Conservation (phyloP, 2,329 filamentous ascomycete genomes). For the Cryphonectria parasitica region DNA sequence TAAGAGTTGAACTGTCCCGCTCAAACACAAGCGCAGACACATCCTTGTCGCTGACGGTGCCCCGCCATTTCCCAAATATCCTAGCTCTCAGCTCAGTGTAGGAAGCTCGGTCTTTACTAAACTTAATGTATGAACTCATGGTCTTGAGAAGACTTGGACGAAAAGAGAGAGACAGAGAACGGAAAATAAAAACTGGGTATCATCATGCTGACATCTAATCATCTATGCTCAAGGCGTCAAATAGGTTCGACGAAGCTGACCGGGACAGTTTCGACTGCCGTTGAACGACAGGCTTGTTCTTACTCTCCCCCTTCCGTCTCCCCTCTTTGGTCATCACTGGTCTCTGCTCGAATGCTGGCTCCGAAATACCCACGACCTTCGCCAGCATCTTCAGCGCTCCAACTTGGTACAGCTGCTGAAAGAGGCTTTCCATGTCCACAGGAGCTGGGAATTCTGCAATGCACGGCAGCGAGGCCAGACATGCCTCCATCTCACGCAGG, state of each 20-base stretch:
- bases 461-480: conserved; percentile 23
- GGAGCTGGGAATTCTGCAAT: conserved; percentile 19
- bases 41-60: background rate
- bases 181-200: background rate
- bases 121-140: too few relatives aligned
- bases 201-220: background rate
- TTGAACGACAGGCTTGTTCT: background rate
- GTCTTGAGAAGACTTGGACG: too few relatives aligned
- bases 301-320: background rate
- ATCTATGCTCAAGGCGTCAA: conserved; percentile 16
- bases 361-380: background rate
- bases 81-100: too few relatives aligned
- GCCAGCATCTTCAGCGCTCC: conserved; percentile 4
- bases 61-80: too few relatives aligned
- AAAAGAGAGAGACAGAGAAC: too few relatives aligned
- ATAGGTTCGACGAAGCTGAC: conserved; percentile 15
- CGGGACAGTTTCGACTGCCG: background rate
- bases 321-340: background rate
- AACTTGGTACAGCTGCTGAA: conserved; percentile 8
- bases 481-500: background rate
- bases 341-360: background rate
- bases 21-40: background rate
- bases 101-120: too few relatives aligned
- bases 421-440: conserved; percentile 11
- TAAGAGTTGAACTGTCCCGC: background rate